phyloP scores from a whole-genome alignment of 345 rosid species.

The Salix exigua region DNA sequence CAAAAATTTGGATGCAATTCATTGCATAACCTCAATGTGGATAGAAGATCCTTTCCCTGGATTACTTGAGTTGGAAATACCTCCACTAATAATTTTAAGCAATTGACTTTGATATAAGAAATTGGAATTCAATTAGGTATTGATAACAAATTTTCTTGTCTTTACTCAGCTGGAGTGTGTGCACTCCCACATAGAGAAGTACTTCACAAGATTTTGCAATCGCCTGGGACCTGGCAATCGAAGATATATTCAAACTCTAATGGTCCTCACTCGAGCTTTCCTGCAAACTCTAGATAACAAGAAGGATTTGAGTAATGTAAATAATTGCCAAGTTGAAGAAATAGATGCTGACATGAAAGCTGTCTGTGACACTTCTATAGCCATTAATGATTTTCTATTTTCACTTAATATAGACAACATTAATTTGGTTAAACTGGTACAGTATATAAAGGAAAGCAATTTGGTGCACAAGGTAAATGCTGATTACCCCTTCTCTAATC shows the following conservation, averaged over 20 bases:
- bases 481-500: slow-evolving; percentile 9
- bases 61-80: background rate
- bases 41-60: background rate
- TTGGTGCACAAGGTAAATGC: slow-evolving; percentile 73
- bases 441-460: slow-evolving; percentile 77
- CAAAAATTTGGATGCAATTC: background rate
- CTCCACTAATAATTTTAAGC: background rate
- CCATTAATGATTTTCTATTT: slow-evolving; percentile 80
- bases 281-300: slow-evolving; percentile 46
- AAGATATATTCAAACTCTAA: slow-evolving; percentile 84
- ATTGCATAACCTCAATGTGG: background rate
- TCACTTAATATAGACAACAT: slow-evolving; percentile 80
- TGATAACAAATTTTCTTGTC: background rate
- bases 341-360: slow-evolving; percentile 30
- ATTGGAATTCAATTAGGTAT: background rate
- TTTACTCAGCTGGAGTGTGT: slow-evolving; percentile 64
- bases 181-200: slow-evolving; percentile 55
- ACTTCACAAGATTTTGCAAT: slow-evolving; percentile 61
- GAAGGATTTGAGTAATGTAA: slow-evolving; percentile 23
- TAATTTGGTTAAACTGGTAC: slow-evolving; percentile 71
- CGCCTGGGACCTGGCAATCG: slow-evolving; percentile 85
- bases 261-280: slow-evolving; percentile 66
- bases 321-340: slow-evolving; percentile 31
- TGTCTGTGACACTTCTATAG: slow-evolving; percentile 50
- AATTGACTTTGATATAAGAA: slow-evolving; percentile 6